Conservation (phyloP, 768 basidiomycete genomes). For the Dioszegia aurantiaca region DNA sequence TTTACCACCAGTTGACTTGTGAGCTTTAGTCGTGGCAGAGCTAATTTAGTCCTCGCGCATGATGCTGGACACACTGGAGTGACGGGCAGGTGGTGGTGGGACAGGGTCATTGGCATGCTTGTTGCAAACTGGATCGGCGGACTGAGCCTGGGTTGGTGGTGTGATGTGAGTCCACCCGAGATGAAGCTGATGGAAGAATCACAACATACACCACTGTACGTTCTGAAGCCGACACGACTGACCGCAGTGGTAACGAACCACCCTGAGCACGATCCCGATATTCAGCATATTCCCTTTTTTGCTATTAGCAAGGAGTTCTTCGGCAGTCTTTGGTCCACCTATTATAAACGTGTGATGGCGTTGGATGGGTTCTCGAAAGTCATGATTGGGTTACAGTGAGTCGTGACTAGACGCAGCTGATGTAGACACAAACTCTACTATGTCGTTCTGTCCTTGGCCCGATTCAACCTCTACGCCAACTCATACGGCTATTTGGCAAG, state of each 20-base stretch:
- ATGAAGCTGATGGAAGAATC: constrained; percentile 55
- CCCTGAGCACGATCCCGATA: constrained; percentile 76
- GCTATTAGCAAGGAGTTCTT: constrained; percentile 88
- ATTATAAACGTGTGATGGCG: constrained; percentile 81
- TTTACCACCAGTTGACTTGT: constrained; percentile 92
- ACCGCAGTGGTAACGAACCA: constrained; percentile 88
- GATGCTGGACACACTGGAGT: constrained; percentile 95
- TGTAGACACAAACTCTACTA: constrained; percentile 80
- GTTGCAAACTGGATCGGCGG: constrained; percentile 87
- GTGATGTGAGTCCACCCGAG: constrained; percentile 81
- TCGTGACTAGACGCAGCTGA: constrained; percentile 4
- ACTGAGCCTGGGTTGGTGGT: constrained; percentile 96
- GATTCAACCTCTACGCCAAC: constrained; percentile 90
- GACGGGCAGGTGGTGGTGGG: constrained; percentile 77
- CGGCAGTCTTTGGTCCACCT: constrained; percentile 82
- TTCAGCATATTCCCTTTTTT: constrained; percentile 77
- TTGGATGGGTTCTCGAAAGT: constrained; percentile 69
- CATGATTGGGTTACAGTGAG: constrained; percentile 67
- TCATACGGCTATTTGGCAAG: constrained; percentile 72
- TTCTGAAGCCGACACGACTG: constrained; percentile 29
- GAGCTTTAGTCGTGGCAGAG: constrained; percentile 15
- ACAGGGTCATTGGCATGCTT: constrained; percentile 70
- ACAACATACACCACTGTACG: constrained; percentile 94
- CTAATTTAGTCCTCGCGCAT: constrained; percentile 65
- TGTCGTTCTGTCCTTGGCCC: constrained; percentile 78